Base-by-base conservation (phyloP, 768 basidiomycete species). In the Lentinula sp. region DNA sequence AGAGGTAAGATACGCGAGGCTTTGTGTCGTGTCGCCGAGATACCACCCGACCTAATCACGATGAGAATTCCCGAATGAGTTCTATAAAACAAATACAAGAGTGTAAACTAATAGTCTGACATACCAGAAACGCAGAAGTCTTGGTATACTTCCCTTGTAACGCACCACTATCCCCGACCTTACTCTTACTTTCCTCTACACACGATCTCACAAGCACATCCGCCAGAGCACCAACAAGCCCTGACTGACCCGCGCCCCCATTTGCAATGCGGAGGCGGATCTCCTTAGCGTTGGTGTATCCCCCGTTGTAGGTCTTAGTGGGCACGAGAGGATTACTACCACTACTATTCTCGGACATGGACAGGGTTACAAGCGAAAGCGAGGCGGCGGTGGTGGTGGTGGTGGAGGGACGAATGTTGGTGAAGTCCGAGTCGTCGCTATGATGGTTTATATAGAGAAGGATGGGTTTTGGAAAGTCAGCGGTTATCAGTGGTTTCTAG, bases 11-110 rank as follows among this genome's bases (percentile, higher is more conserved):
- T 72, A 74, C 0, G 69, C 70, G 1, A 85, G 70, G 61, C 79
- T 81, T 57, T 83, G 73, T 0, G 82, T 84, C 6, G 82, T 83
- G 64, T 85, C 84, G 5, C 81, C 81, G 28, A 84, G 70, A 66
- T 80, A 80, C 84, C 84, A 85, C 8, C 73, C 83, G 23, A 84
- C 76, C 83, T 84, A 58, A 28, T 57, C 16, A 7, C 18, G 8
- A 32, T 16, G 45, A 3, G 13, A 39, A 39, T 39, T 13, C 8
- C 37, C 28, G 28, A 39, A 39, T 28, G 18, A 1, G 46, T 2
- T 41, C 13, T 42, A 7, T 4, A 20, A 42, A 15, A 16, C 23
- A 23, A 23, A 23, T 3, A 1, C 23, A 23, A 23, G 36, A 32
- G 35, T 49, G 53, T 20, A 59, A 49, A 8, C 6, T 18, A 13